A percentile compares a stretch with the other conserved stretches of the same genome.
Evolutionary conservation across 2,329 filamentous ascomycete species (phyloP).

Genomic region (Diaporthe citrichinensis): DNA sequence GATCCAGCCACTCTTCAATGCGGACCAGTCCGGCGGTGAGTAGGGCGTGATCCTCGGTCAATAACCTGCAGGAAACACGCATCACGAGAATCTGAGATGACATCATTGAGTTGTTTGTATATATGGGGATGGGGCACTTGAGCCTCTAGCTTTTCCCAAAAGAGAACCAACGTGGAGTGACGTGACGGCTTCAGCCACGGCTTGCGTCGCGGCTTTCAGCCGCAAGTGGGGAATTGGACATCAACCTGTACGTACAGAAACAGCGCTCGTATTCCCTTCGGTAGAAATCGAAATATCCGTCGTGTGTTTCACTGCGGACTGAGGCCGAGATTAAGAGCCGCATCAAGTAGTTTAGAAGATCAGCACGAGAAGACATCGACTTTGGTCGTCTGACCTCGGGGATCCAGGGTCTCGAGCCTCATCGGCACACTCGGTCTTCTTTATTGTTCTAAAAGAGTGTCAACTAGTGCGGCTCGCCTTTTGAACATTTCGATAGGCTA

Average conservation of each 20-base stretch:
- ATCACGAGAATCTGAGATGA: slow-evolving; percentile 25
- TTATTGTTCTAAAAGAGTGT: background rate
- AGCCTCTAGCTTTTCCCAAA: background rate
- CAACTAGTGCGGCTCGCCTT: background rate
- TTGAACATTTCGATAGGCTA: background rate
- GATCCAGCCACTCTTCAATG: background rate
- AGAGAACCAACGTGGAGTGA: slow-evolving; percentile 6
- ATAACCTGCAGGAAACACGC: background rate
- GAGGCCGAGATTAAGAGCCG: background rate
- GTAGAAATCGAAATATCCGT: background rate
- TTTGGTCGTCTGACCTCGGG: background rate
- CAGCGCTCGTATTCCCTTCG: background rate
- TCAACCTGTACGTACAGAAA: background rate
- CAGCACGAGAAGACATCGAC: background rate
- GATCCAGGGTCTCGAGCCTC: background rate
- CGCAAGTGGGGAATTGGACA: background rate
- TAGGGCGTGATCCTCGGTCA: background rate
- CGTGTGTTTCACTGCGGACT: background rate
- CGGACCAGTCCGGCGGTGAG: slow-evolving; percentile 19
- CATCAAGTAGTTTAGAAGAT: too few relatives aligned
- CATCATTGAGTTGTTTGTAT: slow-evolving; percentile 6
- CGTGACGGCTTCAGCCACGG: slow-evolving; percentile 14
- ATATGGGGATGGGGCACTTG: background rate
- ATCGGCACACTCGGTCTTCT: background rate
- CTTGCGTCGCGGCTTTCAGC: slow-evolving; percentile 3